A percentile compares a stretch with the other conserved stretches of the same genome.
Conservation (phyloP, 345 rosid genomes). For the Cardamine resedifolia region DNA sequence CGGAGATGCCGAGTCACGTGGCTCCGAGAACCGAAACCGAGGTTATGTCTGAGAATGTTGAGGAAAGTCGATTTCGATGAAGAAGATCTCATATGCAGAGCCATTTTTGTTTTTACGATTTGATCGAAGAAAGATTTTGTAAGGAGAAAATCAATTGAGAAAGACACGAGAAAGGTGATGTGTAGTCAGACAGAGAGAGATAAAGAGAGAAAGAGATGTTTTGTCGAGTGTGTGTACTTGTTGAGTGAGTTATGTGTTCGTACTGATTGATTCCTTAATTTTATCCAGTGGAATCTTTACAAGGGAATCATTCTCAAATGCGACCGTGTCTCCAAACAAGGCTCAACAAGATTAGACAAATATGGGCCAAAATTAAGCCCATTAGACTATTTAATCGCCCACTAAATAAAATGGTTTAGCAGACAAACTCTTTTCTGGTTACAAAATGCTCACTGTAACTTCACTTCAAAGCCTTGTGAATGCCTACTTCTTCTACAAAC, state of each 20-base stretch:
- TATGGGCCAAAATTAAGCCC: slow-evolving; percentile 6
- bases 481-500: neutral
- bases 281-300: neutral
- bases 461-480: neutral
- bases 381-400: neutral
- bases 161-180: neutral
- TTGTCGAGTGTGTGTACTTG: too few species aligned
- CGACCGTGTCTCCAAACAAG: neutral
- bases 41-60: slow-evolving; percentile 9
- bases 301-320: neutral
- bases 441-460: too few species aligned
- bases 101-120: slow-evolving; percentile 16
- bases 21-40: neutral
- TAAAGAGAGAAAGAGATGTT: too few species aligned
- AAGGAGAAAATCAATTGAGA: neutral
- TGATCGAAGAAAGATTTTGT: neutral
- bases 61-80: slow-evolving; percentile 14
- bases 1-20: slow-evolving; percentile 23
- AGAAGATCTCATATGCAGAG: slow-evolving; percentile 23
- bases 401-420: neutral
- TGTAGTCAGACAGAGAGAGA: too few species aligned
- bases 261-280: neutral
- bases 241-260: neutral
- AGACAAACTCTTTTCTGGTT: too few species aligned
- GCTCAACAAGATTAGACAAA: neutral